Conservation (phyloP, 2,329 filamentous ascomycete species). For the Ophiosphaerella korrae region DNA sequence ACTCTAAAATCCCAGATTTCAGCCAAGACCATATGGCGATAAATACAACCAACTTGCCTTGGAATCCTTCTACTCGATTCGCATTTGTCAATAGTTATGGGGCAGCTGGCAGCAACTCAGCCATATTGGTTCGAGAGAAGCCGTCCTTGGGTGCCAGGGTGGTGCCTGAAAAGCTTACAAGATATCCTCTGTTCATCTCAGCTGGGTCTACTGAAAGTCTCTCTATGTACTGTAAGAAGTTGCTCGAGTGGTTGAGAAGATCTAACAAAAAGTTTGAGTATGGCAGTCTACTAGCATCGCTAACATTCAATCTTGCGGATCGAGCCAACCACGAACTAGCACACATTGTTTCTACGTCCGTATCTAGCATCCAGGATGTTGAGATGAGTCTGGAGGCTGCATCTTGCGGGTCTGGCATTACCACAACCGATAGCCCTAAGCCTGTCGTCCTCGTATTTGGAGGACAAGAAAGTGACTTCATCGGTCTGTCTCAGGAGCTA, state of each 20-base stretch:
- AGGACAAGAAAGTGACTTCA: constrained; percentile 3
- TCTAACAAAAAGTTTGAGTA: background rate
- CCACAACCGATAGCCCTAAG: background rate
- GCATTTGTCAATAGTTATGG: constrained; percentile 40
- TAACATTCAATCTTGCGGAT: background rate
- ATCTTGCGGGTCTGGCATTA: background rate
- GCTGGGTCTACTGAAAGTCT: background rate
- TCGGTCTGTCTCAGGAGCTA: background rate
- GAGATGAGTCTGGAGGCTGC: background rate
- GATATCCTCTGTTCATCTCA: constrained; percentile 6
- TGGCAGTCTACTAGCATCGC: background rate
- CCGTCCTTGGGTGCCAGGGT: background rate
- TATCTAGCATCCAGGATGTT: background rate
- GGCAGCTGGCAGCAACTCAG: constrained; percentile 44
- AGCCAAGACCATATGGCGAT: constrained; percentile 30
- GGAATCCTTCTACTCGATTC: constrained; percentile 17
- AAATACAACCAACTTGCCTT: constrained; percentile 25
- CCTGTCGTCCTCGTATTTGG: constrained; percentile 11
- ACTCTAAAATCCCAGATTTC: background rate
- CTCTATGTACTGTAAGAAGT: background rate
- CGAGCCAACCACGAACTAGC: background rate
- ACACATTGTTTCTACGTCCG: background rate
- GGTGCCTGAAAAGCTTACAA: background rate
- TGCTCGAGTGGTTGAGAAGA: background rate
- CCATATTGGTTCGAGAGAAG: constrained; percentile 22